phyloP scores from a whole-genome alignment of 441 rosid genomes.

The Lepidium campestre region DNA sequence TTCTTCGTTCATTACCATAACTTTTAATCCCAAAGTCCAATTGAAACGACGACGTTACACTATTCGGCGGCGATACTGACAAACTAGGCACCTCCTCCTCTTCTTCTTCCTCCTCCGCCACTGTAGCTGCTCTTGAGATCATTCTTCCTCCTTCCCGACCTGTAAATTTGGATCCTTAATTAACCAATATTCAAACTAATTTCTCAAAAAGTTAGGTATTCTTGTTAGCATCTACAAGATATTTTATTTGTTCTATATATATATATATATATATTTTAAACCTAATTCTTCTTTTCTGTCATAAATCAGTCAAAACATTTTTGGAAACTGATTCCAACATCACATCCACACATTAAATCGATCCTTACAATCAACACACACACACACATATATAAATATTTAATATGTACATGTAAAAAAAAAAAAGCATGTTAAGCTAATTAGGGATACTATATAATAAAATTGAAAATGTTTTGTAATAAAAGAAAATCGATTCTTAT shows the following conservation, averaged over 20 bases:
- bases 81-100: slow-evolving; percentile 37
- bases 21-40: slow-evolving; percentile 64
- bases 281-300: slow-evolving; percentile 14
- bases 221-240: neutral
- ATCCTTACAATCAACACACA: neutral
- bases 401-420: neutral
- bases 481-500: too few relatives aligned
- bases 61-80: slow-evolving; percentile 25
- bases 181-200: neutral
- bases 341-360: slow-evolving; percentile 1
- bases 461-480: neutral
- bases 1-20: slow-evolving; percentile 30
- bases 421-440: neutral
- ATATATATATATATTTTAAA: neutral
- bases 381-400: neutral
- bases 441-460: neutral
- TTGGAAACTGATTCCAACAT: slow-evolving; percentile 11
- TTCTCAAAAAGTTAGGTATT: neutral
- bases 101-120: slow-evolving; percentile 39
- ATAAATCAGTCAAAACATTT: slow-evolving; percentile 19
- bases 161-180: neutral
- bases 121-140: neutral
- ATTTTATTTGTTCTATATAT: neutral
- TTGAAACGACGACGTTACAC: slow-evolving; percentile 63
- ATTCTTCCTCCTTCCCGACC: slow-evolving; percentile 13